Base-by-base conservation (phyloP, 331 rosid species). In the Pyracantha coccinea region DNA sequence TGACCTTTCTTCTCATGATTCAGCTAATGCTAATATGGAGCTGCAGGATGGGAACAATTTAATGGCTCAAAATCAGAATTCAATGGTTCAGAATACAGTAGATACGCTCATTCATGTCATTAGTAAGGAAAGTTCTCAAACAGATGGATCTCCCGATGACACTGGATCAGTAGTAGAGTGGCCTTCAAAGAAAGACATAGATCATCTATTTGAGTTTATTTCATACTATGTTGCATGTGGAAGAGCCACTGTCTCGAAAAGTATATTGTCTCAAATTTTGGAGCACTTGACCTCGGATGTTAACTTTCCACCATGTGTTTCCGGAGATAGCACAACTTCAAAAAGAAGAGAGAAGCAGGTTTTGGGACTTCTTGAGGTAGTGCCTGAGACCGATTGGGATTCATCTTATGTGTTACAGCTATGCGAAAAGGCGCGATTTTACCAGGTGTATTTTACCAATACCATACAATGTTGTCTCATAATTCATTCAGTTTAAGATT, bases 311-410 rank as follows among this genome's bases (percentile, higher is more conserved):
- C 68, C 80, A 62, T 71, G 32, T 60, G 81, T 70, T 79, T 73
- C 86, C 29, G 67, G 60, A 63, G 60, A 82, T 28, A 54, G 73
- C 72, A 69, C 79, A 66, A 83, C 80, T 75, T 88, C 92, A 24
- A 86, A 83, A 82, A 80, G 47, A 75, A 85, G 96, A 75, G 99
- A 94, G 85, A 94, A 85, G 84, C 96, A 87, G 83, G 97, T 92
- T 68, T 92, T 92, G 79, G 89, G 93, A 68, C 93, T 94, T 85
- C 78, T 94, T 74, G 89, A 82, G 80, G 88, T 84, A 84, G 86
- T 89, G 77, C 96, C 97, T 1, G 85, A 87, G 82, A 85, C 85
- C 50, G 93, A 94, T 67, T 92, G 99, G 99, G 87, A 88, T 76
- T 74, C 86, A 2, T 90, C 98, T 68, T 74, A 79, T 84, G 88